phyloP scores from a whole-genome alignment of 1,284 basidiomycete species.

The Microbotryum violaceum region DNA sequence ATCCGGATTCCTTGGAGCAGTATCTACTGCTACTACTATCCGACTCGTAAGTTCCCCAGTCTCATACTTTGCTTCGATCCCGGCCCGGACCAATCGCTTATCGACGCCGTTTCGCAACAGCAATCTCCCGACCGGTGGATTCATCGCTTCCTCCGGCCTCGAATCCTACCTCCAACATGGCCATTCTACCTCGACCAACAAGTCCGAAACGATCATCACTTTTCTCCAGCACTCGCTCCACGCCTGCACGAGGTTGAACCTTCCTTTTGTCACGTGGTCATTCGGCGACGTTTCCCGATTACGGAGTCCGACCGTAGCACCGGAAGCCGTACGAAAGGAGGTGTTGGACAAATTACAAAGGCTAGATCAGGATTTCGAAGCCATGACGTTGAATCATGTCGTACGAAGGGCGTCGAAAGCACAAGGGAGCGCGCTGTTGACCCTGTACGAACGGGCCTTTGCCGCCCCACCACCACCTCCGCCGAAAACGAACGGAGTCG shows the following conservation, averaged over 20 bases:
- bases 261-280: constrained; percentile 66
- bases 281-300: constrained; percentile 42
- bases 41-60: constrained; percentile 10
- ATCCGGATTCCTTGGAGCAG: constrained; percentile 4
- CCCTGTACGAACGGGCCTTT: constrained; percentile 77
- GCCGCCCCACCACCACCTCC: constrained; percentile 38
- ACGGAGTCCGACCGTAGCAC: no score
- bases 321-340: no score
- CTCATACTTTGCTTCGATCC: no score
- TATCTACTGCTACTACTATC: constrained; percentile 26
- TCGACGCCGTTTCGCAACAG: constrained; percentile 44
- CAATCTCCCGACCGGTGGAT: constrained; percentile 79
- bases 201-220: constrained; percentile 45
- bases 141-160: constrained; percentile 84
- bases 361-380: constrained; percentile 72
- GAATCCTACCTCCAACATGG: constrained; percentile 87
- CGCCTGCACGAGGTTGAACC: constrained; percentile 64
- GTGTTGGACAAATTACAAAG: constrained; percentile 43
- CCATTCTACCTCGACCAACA: constrained; percentile 32
- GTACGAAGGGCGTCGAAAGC: constrained; percentile 76
- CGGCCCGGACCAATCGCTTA: not conserved
- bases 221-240: constrained; percentile 64
- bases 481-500: constrained; percentile 11
- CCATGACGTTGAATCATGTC: constrained; percentile 82
- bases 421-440: constrained; percentile 87